Evolutionary conservation across 1,284 basidiomycete species (phyloP), one percentile per base, ranked within the genome.

Genomic region (Ganoderma resinaceum): DNA sequence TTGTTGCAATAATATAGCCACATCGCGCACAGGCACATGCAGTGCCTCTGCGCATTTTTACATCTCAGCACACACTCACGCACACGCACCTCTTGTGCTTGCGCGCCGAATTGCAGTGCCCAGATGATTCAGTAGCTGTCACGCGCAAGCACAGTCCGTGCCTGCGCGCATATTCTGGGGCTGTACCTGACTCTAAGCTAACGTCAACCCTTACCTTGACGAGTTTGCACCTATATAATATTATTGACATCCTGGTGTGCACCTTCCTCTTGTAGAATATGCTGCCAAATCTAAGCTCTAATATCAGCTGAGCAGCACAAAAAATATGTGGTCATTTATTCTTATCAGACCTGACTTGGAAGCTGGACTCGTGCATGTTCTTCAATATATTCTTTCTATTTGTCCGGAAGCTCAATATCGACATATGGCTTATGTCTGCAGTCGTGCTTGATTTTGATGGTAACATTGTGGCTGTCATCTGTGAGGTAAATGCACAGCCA

Each of bases 361-460:
- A 62, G 62, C 23, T 60, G 66, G 1, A 11, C 16, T 0, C 35
- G 61, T 11, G 35, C 66, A n/a, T 67, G 61, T 20, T 67, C 20
- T 1, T 35, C n/a, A 0, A 67, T 67, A 20, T 60, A 67, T 0
- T 23, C 26, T 14, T 67, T 67, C 61, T 55, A 63, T 9, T 60
- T 35, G 6, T 67, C 57, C 26, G 62, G 66, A 16, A 67, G 42
- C 11, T 38, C 43, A 11, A 60, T 52, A 9, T 67, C 55, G 0
- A 60, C 8, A 33, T 67, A 67, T 2, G 55, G 20, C 5, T 52
- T 18, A 18, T 67, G 62, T 0, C 8, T 20, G 0, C 6, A 14
- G 20, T 67, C 58, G 5, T 60, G 66, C 33, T 63, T 63, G 4
- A 67, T 1, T 5, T 3, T 8, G 2, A 67, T 23, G 1, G 33